These are phyloP conservation scores for Moringa oleifera DNA, from an alignment of 345 rosid genomes.

Conservation along the genomic window DNA sequence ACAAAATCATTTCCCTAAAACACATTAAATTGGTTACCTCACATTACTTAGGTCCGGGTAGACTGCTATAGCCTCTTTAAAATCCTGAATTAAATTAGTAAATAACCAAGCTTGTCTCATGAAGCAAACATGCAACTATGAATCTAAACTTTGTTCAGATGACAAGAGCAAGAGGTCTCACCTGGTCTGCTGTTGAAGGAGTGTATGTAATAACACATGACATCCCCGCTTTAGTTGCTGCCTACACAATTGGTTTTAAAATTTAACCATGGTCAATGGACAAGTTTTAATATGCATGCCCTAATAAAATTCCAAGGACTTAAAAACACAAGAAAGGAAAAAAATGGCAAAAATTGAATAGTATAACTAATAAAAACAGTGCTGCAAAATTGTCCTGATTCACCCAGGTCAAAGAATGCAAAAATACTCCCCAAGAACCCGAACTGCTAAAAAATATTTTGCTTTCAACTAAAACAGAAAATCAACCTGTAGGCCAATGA, in stretches of 20 bases:
- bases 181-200: slow-evolving; percentile 89
- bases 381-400: no score
- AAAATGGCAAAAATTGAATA: no score
- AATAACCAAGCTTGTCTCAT: slow-evolving; percentile 3
- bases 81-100: slow-evolving; percentile 47
- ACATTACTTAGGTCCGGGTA: slow-evolving; percentile 79
- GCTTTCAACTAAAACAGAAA: not conserved
- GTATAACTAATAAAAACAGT: no score
- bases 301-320: no score
- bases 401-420: not conserved
- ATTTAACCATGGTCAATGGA: not conserved
- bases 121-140: slow-evolving; percentile 1
- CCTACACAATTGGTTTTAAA: slow-evolving; percentile 31
- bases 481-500: slow-evolving; percentile 76
- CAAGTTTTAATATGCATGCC: no score
- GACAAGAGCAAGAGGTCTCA: slow-evolving; percentile 14
- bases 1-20: not conserved
- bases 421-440: not conserved
- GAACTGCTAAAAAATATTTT: no score
- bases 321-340: no score
- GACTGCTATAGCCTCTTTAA: slow-evolving; percentile 61
- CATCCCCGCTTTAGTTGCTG: slow-evolving; percentile 90
- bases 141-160: not conserved
- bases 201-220: slow-evolving; percentile 80
- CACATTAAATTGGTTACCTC: slow-evolving; percentile 30